Percentiles rank a stretch among this genome's conserved stretches.
These are phyloP conservation scores for Eragrostis nindensis DNA, from an alignment of 176 grass and related monocot species.

Conservation along the genomic window DNA sequence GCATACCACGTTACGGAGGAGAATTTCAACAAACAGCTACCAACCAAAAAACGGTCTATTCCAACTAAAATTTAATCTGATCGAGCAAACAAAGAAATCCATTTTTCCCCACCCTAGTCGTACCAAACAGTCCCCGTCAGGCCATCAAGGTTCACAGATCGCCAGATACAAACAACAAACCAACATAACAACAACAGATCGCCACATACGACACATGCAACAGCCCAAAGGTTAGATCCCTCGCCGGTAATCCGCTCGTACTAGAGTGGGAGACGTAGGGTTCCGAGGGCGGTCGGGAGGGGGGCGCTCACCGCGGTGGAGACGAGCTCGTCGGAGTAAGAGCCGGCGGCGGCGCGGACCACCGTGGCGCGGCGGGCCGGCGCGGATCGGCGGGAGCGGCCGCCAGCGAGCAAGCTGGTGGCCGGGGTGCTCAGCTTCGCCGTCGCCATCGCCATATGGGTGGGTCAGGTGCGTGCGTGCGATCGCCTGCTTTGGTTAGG, in stretches of 20 bases:
- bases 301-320: constrained; percentile 80
- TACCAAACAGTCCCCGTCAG: constrained; percentile 18
- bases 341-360: constrained; percentile 67
- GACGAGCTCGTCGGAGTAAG: constrained; percentile 94
- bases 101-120: not conserved
- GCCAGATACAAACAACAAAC: too few species aligned
- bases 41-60: not conserved
- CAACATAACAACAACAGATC: constrained; percentile 39
- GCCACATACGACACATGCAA: constrained; percentile 6
- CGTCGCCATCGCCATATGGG: constrained; percentile 53
- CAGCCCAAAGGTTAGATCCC: constrained; percentile 35
- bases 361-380: constrained; percentile 36
- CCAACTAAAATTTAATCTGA: not conserved
- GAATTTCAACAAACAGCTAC: not conserved
- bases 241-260: not conserved
- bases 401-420: constrained; percentile 35
- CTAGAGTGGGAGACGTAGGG: not conserved
- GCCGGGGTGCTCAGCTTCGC: constrained; percentile 47
- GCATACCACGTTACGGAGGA: not conserved
- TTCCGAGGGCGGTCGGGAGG: not conserved
- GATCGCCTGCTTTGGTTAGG: constrained; percentile 1
- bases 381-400: constrained; percentile 38
- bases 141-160: constrained; percentile 33
- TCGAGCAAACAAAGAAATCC: not conserved
- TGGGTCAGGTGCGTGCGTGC: not conserved